These are phyloP conservation scores for Mangifera indica DNA, from an alignment of 345 rosid genomes.

Conservation along the genomic window DNA sequence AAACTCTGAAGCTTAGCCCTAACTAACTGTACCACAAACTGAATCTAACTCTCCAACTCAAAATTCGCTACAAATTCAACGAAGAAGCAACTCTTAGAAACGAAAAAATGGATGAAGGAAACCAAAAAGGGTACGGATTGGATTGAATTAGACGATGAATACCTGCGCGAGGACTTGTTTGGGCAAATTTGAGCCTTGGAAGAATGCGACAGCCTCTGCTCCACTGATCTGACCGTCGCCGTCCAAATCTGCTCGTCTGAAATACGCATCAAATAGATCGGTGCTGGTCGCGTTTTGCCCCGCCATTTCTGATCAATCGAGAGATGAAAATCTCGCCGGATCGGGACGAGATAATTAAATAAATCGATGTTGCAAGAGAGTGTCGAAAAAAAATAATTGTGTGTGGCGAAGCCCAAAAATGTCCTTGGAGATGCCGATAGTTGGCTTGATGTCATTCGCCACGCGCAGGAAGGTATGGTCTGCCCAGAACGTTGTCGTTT, in stretches of 20 bases:
- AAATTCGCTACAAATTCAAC: not conserved
- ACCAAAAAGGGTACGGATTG: not conserved
- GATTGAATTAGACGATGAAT: not conserved
- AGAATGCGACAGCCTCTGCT: constrained; percentile 94
- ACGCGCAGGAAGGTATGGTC: not conserved
- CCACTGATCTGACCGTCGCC: constrained; percentile 99
- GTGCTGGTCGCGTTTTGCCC: constrained; percentile 39
- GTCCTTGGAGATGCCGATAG: not conserved
- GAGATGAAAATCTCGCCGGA: constrained; percentile 13
- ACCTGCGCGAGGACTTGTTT: constrained; percentile 94
- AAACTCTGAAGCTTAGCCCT: not conserved
- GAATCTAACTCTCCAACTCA: not conserved
- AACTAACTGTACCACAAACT: constrained; percentile 1
- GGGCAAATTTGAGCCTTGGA: constrained; percentile 85
- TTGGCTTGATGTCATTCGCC: constrained; percentile 14
- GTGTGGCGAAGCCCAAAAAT: not conserved
- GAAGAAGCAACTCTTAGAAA: not conserved
- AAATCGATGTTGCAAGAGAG: not conserved
- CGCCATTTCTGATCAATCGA: constrained; percentile 34
- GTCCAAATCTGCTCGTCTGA: constrained; percentile 92
- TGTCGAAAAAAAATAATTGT: not conserved
- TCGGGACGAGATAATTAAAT: constrained; percentile 7
- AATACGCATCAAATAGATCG: constrained; percentile 93
- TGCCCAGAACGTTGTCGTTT: too few relatives aligned
- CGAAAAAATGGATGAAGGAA: not conserved